These are phyloP conservation scores for Dendrothele bispora DNA, from an alignment of 768 basidiomycete genomes.

Conservation along the genomic window DNA sequence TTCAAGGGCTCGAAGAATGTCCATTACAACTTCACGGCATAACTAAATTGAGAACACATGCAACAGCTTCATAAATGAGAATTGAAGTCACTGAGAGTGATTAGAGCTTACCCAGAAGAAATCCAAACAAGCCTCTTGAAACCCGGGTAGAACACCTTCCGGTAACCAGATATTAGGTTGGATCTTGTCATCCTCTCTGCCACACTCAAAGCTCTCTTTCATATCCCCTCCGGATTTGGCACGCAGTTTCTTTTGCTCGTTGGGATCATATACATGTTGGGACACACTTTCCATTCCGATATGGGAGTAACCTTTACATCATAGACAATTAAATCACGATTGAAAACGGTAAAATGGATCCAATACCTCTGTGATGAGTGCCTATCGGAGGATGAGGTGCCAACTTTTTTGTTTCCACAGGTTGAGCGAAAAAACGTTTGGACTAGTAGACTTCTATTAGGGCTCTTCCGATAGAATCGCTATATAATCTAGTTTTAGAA, in stretches of 20 bases:
- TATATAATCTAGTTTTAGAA: conserved; percentile 5
- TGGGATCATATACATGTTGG: conserved; percentile 33
- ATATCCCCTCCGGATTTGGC: conserved; percentile 35
- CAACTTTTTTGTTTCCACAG: conserved; percentile 37
- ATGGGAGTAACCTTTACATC: conserved; percentile 34
- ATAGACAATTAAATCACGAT: background rate
- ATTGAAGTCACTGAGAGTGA: conserved; percentile 24
- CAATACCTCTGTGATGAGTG: conserved; percentile 42
- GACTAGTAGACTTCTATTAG: conserved; percentile 30
- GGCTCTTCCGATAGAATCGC: background rate
- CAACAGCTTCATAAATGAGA: too few relatives aligned
- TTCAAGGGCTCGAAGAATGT: conserved; percentile 48
- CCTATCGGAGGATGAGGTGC: conserved; percentile 48
- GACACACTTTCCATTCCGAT: conserved; percentile 40
- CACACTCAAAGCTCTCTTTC: conserved; percentile 59
- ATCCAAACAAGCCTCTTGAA: conserved; percentile 48
- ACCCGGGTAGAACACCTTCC: conserved; percentile 50
- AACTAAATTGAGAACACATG: too few relatives aligned
- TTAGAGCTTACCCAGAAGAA: conserved; percentile 47
- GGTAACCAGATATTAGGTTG: conserved; percentile 63
- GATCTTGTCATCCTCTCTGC: conserved; percentile 40
- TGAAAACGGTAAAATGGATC: background rate
- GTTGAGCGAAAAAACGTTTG: conserved; percentile 36
- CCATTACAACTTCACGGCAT: conserved; percentile 41
- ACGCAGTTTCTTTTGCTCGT: conserved; percentile 26